phyloP scores from a whole-genome alignment of 164 flowering plant genomes.

The Vitis rotundifolia region DNA sequence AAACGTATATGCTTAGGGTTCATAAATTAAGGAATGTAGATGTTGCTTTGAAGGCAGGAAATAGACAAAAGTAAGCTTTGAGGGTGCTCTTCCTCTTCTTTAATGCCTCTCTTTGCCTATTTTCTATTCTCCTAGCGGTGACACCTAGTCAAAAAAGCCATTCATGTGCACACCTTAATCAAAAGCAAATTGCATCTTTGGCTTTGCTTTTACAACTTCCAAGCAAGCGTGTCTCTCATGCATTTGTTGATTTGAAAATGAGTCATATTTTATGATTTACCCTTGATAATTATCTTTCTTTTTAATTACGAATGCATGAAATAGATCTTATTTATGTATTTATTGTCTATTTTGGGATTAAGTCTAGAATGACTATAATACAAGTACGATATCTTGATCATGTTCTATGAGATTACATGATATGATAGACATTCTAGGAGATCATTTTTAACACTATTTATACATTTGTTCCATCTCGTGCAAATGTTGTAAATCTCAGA shows the following conservation, averaged over 20 bases:
- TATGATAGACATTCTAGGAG: fast-evolving
- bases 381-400: too few species aligned
- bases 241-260: too few species aligned
- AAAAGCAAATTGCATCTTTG: not conserved
- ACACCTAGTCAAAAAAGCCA: not conserved
- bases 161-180: not conserved
- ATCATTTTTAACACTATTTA: too few species aligned
- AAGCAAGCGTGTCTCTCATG: not conserved
- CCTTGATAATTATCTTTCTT: too few species aligned
- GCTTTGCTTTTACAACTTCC: not conserved
- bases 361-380: too few species aligned
- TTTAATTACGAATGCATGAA: too few species aligned
- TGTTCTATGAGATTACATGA: too few species aligned
- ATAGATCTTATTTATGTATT: too few species aligned
- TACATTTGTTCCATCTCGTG: too few species aligned
- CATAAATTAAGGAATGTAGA: not conserved
- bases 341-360: too few species aligned
- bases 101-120: not conserved
- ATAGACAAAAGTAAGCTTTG: constrained; percentile 1
- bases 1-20: not conserved
- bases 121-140: not conserved
- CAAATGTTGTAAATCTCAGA: too few species aligned
- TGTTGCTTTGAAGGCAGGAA: constrained; percentile 1
- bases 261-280: too few species aligned
- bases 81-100: not conserved